Evolutionary conservation across 2,329 filamentous ascomycete genomes (phyloP), one percentile per base, ranked within the genome.

Genomic region (Fusarium pseudonygamai): DNA sequence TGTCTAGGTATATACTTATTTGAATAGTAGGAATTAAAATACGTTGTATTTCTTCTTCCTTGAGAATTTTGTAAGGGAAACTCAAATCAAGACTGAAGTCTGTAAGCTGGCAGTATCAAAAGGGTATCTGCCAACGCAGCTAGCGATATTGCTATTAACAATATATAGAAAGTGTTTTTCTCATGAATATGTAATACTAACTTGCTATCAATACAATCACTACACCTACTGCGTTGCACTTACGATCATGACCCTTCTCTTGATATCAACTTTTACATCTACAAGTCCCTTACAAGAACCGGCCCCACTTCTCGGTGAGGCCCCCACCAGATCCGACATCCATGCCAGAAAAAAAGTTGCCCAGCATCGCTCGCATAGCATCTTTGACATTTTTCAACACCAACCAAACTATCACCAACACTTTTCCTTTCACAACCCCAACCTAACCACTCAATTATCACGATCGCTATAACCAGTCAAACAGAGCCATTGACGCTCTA

Each of bases 341-440:
- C 73, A 75, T 73, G 71, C 73, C 69, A 77, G 52, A 66, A 77
- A 77, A 77, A 77, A 77, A 75, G 73, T 76, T 73, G 64, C 37
- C 64, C 47, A 70, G 53, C 52, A 49, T 56, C 45, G 20, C 46
- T 56, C 45, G n/a, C 46, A 67, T 65, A 64, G 18, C 32, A 60
- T 50, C 62, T 64, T 64, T 64, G 50, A 52, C 60, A 64, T 53
- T 50, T 50, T 66, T 73, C 66, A 77, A 73, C 65, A 76, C 71
- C 69, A 69, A 42, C 32, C 42, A 60, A 22, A 59, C 55, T 37
- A 60, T 69, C 56, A 40, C 61, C 52, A 55, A 24, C 50, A 30
- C 13, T 28, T 60, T 22, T 64, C 47, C 13, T 39, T 42, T 20
- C 18, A n/a, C 32, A 37, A 20, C 42, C 39, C 30, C 7, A 39